Evolutionary conservation across 73 alveolate species (phyloP).

Genomic region (Effrenium voratum): DNA sequence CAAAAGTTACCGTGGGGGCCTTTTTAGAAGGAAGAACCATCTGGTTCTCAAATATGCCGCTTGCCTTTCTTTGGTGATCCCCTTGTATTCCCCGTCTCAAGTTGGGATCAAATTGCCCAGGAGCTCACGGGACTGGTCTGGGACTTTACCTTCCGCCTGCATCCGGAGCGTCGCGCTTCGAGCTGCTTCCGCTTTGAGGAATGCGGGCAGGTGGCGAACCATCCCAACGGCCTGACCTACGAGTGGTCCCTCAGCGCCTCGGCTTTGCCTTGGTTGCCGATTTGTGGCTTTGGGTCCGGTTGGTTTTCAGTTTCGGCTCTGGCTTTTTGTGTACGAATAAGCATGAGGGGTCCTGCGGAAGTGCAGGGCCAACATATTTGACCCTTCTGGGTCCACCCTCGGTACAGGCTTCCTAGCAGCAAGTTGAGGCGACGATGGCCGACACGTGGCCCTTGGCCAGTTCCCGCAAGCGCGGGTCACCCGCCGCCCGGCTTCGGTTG

Average conservation of each 20-base stretch:
- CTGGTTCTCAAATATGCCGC: not conserved
- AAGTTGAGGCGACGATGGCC: slow-evolving; percentile 35
- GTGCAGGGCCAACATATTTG: not conserved
- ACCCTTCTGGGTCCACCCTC: not conserved
- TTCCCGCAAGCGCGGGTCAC: slow-evolving; percentile 65
- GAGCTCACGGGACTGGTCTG: not conserved
- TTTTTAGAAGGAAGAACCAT: not conserved
- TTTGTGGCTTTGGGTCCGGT: not conserved
- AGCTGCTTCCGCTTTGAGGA: not conserved
- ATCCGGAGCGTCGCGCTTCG: not conserved
- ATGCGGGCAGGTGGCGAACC: slow-evolving; percentile 14
- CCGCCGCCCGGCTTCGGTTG: slow-evolving; percentile 44
- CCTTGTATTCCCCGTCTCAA: not conserved
- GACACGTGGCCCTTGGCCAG: slow-evolving; percentile 46
- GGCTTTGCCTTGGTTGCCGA: not conserved
- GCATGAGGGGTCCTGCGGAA: not conserved
- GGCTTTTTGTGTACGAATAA: not conserved
- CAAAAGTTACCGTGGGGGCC: not conserved
- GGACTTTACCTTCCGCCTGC: slow-evolving; percentile 73
- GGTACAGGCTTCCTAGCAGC: not conserved
- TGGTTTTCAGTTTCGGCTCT: not conserved
- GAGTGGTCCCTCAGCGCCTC: slow-evolving; percentile 49
- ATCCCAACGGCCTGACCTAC: slow-evolving; percentile 83
- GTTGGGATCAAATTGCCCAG: not conserved
- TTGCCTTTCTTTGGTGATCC: not conserved